Evolutionary conservation across 1,284 basidiomycete species (phyloP).

Genomic region (Schizophyllum commune): DNA sequence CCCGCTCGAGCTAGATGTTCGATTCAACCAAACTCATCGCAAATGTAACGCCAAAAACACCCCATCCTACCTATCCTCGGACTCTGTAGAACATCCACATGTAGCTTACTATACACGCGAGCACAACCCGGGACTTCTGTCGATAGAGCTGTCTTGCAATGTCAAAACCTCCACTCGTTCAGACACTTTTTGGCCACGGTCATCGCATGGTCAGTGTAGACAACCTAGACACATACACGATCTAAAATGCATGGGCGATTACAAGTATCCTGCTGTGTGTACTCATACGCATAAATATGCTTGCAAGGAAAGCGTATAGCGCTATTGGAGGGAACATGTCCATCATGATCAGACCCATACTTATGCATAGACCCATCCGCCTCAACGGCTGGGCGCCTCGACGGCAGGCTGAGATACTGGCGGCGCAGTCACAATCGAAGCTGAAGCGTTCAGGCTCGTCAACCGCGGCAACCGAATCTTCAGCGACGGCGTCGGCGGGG

Average conservation of each 20-base stretch:
- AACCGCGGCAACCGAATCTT: conserved; percentile 13
- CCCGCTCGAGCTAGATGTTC: too few relatives aligned
- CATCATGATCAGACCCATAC: neutral
- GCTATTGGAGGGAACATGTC: neutral
- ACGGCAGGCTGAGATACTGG: neutral
- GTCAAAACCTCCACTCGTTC: too few relatives aligned
- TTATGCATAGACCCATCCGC: neutral
- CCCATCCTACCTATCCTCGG: too few relatives aligned
- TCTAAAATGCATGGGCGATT: neutral
- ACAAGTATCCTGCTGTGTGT: neutral
- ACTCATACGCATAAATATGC: neutral
- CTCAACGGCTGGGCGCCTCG: neutral
- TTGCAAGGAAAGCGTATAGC: neutral
- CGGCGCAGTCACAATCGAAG: neutral
- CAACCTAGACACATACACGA: neutral
- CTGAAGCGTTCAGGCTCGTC: neutral
- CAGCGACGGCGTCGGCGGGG: conserved; percentile 9
- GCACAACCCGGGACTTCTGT: too few relatives aligned
- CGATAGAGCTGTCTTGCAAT: too few relatives aligned
- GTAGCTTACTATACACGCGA: too few relatives aligned
- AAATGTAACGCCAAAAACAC: too few relatives aligned
- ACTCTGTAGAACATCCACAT: too few relatives aligned
- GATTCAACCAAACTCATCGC: too few relatives aligned
- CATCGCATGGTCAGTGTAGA: too few relatives aligned
- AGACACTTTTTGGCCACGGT: too few relatives aligned